Evolutionary conservation across 306 rosid species (phyloP), one percentile per base, ranked within the genome.

Genomic region (Cicer bijugum): DNA sequence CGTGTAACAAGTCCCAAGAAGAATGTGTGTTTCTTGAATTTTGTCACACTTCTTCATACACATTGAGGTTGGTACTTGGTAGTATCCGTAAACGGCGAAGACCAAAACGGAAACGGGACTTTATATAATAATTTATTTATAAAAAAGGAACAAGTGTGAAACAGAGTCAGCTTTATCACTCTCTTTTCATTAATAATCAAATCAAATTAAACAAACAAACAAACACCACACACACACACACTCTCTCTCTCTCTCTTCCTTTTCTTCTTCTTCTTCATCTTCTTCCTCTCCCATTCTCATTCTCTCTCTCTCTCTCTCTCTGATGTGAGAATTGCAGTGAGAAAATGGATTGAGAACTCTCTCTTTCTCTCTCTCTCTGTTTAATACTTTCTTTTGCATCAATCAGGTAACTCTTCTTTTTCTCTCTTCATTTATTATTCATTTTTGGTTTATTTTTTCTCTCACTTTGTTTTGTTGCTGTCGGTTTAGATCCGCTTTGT

Each of bases 401-500:
- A 76, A 55, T 46, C 52, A 70, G 74, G 81, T 81, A 75, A 62
- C 39, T 44, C 12, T 44, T 52, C 10, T 46, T 12, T 12, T 14
- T 19, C 19, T 6, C 9, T 48, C 16, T 71, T 0, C 4, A 9
- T 20, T 37, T 35, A 52, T 20, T 62, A 0, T 10, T 56, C 12
- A 11, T 8, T 43, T 14, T 12, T n/a, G 1, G 0, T 45, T 19
- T 38, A 8, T 46, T 69, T 17, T 59, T 6, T 10, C 28, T 43
- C 12, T 56, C 6, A 10, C 69, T 80, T 52, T 75, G 58, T 75
- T 77, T 81, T 65, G 35, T 35, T 42, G 74, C 48, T 76, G 59
- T 70, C 69, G 67, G 78, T 71, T 76, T 76, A 81, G 84, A 81
- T 81, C 81, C 70, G 66, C 59, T 71, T 64, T 76, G 66, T 38